Evolutionary conservation across 2,329 filamentous ascomycete species (phyloP), one percentile per base, ranked within the genome.

Genomic region (Uncinocarpus reesii): DNA sequence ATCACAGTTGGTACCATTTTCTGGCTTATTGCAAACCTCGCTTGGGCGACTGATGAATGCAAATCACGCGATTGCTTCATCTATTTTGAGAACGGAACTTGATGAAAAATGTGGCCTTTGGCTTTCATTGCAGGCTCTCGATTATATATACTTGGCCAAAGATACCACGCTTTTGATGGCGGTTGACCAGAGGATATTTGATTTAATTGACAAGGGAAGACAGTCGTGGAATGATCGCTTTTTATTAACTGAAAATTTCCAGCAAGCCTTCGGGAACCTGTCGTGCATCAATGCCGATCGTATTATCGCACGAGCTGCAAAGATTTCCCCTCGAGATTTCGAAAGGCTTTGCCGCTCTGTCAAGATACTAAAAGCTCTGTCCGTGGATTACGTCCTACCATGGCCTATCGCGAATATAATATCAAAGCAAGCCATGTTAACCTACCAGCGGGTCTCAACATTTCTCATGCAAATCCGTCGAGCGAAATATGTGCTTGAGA

Each of bases 191-290:
- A 76, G 76, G 10, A 64, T 95, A 1, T 95, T 95, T 59, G 77
- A 81, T 48, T 80, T 83, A 42, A 75, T 95, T 37, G 84, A 92
- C 55, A 71, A 64, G 42, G 67, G 68, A 10, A 65, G 73, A 69
- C 60, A 64, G 60, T 65, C 65, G 29, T 95, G 88, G 89, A 81
- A 83, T 52, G 87, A 95, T 62, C 78, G 81, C 16, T 94, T 90
- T 59, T 74, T 84, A 0, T 70, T 95, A 23, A 92, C 84, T 0
- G 86, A 89, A 55, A 67, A 87, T 1, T 81, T 83, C 0, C 84
- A 87, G 50, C 81, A 81, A 48, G 80, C 84, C 0, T 88, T 87
- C 60, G 73, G 70, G 4, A 60, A 60, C 0, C 58, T 78, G 1
- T 56, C 66, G 0, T 67, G 69, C 1, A 64, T 85, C 1, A 78